phyloP scores from a whole-genome alignment of 116 monocot species.

The Papilionanthe hybrid region DNA sequence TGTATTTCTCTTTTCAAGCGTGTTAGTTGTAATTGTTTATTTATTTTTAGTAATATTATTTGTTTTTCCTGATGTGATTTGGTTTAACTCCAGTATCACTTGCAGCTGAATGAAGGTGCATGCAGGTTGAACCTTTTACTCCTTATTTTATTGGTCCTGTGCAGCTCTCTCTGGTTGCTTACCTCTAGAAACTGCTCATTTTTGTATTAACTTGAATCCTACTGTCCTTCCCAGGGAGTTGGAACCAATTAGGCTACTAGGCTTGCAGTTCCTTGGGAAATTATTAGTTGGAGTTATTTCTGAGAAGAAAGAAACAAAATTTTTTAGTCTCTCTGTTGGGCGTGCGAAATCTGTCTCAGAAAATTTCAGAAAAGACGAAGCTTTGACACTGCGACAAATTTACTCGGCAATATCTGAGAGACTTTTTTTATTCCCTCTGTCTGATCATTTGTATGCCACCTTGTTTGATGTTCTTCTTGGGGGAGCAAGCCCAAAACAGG shows the following conservation, averaged over 20 bases:
- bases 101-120: not conserved
- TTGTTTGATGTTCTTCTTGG: conserved; percentile 99
- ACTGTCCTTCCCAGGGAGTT: conserved; percentile 50
- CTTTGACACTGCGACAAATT: conserved; percentile 30
- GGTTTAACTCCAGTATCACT: too few relatives aligned
- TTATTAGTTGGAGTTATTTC: conserved; percentile 64
- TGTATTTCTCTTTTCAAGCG: too few relatives aligned
- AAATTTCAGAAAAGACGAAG: conserved; percentile 44
- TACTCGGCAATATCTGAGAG: conserved; percentile 70
- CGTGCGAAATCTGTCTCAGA: conserved; percentile 64
- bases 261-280: conserved; percentile 88
- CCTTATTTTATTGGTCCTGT: not conserved
- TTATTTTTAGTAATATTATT: too few relatives aligned
- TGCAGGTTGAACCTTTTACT: not conserved
- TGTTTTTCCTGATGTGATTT: too few relatives aligned
- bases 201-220: not conserved
- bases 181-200: not conserved
- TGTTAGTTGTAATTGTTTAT: too few relatives aligned
- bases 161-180: conserved; percentile 3
- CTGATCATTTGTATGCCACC: conserved; percentile 88
- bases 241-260: conserved; percentile 86
- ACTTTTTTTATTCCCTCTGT: conserved; percentile 70
- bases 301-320: conserved; percentile 68
- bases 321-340: conserved; percentile 74
- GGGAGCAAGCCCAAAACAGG: conserved; percentile 99